Evolutionary conservation across 306 rosid genomes (phyloP), one percentile per base, ranked within the genome.

Genomic region (Morella rubra): DNA sequence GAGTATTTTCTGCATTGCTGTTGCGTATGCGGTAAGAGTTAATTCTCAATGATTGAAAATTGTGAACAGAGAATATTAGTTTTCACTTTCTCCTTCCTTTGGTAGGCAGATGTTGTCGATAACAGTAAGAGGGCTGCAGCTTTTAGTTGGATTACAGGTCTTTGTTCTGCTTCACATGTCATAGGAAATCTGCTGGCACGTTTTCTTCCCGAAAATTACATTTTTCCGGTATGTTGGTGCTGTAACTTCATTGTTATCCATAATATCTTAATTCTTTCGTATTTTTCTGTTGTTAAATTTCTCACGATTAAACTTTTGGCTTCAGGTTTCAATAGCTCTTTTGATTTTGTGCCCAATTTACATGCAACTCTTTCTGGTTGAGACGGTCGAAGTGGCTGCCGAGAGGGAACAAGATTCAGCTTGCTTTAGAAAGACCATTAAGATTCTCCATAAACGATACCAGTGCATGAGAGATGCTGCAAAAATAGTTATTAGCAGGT

Each of bases 271-370:
- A 52, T 64, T 49, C 44, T 55, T 37, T 42, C 20, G 13, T 68
- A 60, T 19, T 12, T 46, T 42, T 73, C 79, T 80, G 51, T 65
- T 12, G 44, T 40, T 16, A 37, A 22, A 71, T 44, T 13, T 32
- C 44, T 69, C 19, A 61, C 40, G 41, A 75, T 40, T 72, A 60
- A 75, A 50, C 41, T 58, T 47, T 47, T n/a, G 20, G 53, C 83
- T 87, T 77, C 93, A 93, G 98, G 94, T 89, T 75, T 82, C 98
- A 61, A 78, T 87, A 69, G 84, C 44, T n/a, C 86, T 93, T 18
- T 69, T 93, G 88, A 86, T 76, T 66, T 79, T 85, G 61, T 82
- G 91, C 78, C 87, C 93, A 4, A 62, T 86, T 58, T 93, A 93
- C 73, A 84, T 93, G 89, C 81, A 87, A 79, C n/a, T 93, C 69